Evolutionary conservation across 352 stramenopile species (phyloP), one percentile per base, ranked within the genome.

Genomic region (Plasmopara muralis): DNA sequence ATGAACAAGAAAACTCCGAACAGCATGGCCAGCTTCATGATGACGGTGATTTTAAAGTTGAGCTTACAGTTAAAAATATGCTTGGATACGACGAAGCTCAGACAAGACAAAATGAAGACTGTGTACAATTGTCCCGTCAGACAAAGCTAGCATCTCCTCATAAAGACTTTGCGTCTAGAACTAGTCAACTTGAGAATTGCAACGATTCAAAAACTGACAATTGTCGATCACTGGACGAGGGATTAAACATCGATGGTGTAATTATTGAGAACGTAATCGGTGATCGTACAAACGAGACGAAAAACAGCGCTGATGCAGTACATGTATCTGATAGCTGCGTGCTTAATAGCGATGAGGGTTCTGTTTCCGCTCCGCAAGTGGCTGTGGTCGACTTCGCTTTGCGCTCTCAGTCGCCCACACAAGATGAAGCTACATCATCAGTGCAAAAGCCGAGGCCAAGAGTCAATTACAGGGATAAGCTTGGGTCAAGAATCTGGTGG

Each of bases 401-500:
- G 16, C 16, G 10, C 14, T n/a, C 34, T 28, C 20, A 45, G 6
- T 41, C 6, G 10, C 5, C 13, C 2, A 34, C 14, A 2, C 2
- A 43, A 47, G 41, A 1, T 6, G 12, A 28, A 20, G n/a, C 37
- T 16, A 12, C 4, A 1, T 13, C 20, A 18, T 6, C 12, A 37
- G 15, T n/a, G 16, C 45, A 45, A 37, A 62, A 47, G 20, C 28
- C 10, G 14, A 51, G 47, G 14, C 18, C 14, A 25, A 7, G 42
- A 28, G 37, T 57, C 20, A 63, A 63, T 45, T 66, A 66, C 45
- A 66, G 57, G 38, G 52, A 70, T 29, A 87, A 89, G 33, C 60
- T 89, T 0, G 76, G 76, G 13, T 64, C 68, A 28, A 71, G 64
- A 38, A 53, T 83, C 14, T 90, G 77, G 79, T 90, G 71, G 70